Percentiles rank a stretch among this genome's conserved stretches.
These are phyloP conservation scores for Nitzschia palea DNA, from an alignment of 108 stramenopile species.

Conservation along the genomic window DNA sequence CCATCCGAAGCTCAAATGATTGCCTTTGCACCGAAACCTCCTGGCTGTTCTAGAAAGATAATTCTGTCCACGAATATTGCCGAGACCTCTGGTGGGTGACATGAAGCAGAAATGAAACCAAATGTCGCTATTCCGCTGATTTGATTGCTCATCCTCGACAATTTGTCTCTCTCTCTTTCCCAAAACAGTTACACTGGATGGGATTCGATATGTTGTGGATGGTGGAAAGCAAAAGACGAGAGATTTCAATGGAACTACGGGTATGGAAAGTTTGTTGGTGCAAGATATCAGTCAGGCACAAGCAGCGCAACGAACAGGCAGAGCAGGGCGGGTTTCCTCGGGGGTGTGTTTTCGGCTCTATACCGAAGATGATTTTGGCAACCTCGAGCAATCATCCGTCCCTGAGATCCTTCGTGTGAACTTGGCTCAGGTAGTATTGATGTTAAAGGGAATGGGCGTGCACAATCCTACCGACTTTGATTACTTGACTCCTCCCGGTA, in stretches of 20 bases:
- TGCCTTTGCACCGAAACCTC: conserved; percentile 74
- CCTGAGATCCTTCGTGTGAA: conserved; percentile 92
- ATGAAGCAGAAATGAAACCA: background rate
- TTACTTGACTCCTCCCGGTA: conserved; percentile 75
- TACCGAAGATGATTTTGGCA: conserved; percentile 68
- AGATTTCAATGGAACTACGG: conserved; percentile 67
- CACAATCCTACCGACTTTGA: conserved; percentile 85
- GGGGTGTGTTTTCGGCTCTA: conserved; percentile 84
- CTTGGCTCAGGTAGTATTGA: conserved; percentile 87
- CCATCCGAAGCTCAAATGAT: conserved; percentile 76
- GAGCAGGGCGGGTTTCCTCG: conserved; percentile 74
- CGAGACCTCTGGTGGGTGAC: conserved; percentile 78
- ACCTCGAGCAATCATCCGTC: conserved; percentile 51
- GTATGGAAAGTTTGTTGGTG: conserved; percentile 84
- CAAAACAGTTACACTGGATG: conserved; percentile 80
- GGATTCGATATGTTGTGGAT: conserved; percentile 94
- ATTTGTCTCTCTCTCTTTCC: background rate
- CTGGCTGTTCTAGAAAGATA: conserved; percentile 76
- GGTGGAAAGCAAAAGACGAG: conserved; percentile 85
- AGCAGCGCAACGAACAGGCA: conserved; percentile 75
- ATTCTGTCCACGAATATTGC: conserved; percentile 97
- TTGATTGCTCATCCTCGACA: background rate
- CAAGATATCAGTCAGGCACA: conserved; percentile 70
- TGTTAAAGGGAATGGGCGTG: conserved; percentile 94
- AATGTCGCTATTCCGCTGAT: background rate